A percentile compares a stretch with the other conserved stretches of the same genome.
Evolutionary conservation across 1,139 yeast genomes (phyloP).

Genomic region (Lodderomyces parapsilosis): DNA sequence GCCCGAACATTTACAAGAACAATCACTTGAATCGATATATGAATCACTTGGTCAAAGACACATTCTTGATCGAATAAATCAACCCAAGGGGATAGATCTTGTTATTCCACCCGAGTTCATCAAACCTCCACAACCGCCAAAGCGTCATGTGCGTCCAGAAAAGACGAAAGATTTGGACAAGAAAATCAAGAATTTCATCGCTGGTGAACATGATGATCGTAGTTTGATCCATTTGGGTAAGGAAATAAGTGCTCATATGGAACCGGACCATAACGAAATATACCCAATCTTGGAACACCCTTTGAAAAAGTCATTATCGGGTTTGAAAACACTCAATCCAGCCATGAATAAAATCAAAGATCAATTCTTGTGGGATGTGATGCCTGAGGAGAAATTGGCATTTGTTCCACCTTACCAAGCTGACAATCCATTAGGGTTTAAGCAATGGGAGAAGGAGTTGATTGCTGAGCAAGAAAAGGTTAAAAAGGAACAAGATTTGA

Average conservation of each 20-base stretch:
- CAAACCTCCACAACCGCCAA: constrained; percentile 13
- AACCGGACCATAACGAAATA: constrained; percentile 18
- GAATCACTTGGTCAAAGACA: constrained; percentile 7
- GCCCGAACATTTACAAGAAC: constrained; percentile 7
- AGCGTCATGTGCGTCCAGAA: constrained; percentile 2
- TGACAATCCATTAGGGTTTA: constrained; percentile 28
- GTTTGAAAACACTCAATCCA: constrained; percentile 40
- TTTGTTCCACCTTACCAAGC: constrained; percentile 38
- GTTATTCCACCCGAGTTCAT: constrained; percentile 32
- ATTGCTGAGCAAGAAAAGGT: constrained; percentile 20
- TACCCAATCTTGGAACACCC: constrained; percentile 35
- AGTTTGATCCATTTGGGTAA: constrained; percentile 6
- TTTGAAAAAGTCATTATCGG: constrained; percentile 39
- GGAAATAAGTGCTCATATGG: constrained; percentile 8
- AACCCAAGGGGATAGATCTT: constrained; percentile 23
- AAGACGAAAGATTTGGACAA: constrained; percentile 6
- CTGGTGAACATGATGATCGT: constrained; percentile 5
- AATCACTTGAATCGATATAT: constrained; percentile 7
- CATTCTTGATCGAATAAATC: constrained; percentile 3
- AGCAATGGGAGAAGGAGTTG: constrained; percentile 36
- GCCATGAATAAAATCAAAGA: constrained; percentile 38
- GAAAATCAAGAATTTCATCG: constrained; percentile 6
- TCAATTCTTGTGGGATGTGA: constrained; percentile 40
- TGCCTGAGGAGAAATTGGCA: constrained; percentile 36
- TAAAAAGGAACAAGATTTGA: constrained; percentile 16